Percentiles rank a stretch among this genome's conserved stretches.
phyloP scores from a whole-genome alignment of 2,329 filamentous ascomycete genomes.

The Aspergillus awamori region DNA sequence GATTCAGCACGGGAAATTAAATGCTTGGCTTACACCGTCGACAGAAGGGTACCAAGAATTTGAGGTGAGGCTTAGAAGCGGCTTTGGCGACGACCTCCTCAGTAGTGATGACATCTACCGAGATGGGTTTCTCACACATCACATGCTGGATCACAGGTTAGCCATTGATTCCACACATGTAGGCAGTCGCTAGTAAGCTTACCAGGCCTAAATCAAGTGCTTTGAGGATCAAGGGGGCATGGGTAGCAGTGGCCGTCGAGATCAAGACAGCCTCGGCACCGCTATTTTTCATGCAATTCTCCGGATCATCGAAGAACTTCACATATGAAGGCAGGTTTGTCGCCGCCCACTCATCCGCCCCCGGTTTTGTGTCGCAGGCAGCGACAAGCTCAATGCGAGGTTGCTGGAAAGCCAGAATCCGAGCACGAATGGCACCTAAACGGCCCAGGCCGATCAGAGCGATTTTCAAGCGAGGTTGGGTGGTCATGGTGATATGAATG shows the following conservation, averaged over 20 bases:
- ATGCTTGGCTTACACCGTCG: constrained; percentile 6
- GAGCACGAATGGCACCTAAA: constrained; percentile 29
- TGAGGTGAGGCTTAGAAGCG: constrained; percentile 14
- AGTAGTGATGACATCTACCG: constrained; percentile 13
- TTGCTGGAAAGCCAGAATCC: constrained; percentile 39
- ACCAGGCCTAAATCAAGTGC: constrained; percentile 7
- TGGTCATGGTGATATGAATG: not conserved
- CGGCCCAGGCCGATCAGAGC: constrained; percentile 17
- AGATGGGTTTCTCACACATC: constrained; percentile 17
- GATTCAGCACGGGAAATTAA: not conserved
- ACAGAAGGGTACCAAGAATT: constrained; percentile 15
- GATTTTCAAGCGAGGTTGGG: constrained; percentile 9
- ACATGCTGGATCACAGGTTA: not conserved
- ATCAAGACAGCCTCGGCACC: constrained; percentile 14
- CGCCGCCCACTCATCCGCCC: constrained; percentile 35
- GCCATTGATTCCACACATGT: not conserved
- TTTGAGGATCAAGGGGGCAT: constrained; percentile 10
- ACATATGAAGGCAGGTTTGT: constrained; percentile 23
- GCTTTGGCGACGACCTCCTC: constrained; percentile 11
- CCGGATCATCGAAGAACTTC: constrained; percentile 7
- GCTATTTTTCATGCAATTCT: constrained; percentile 11
- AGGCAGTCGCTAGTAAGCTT: not conserved
- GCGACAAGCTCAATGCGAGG: constrained; percentile 41
- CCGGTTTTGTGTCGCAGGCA: constrained; percentile 38
- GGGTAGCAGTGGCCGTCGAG: constrained; percentile 12